Base-by-base conservation (phyloP, 768 basidiomycete genomes). In the Zangia roseola region DNA sequence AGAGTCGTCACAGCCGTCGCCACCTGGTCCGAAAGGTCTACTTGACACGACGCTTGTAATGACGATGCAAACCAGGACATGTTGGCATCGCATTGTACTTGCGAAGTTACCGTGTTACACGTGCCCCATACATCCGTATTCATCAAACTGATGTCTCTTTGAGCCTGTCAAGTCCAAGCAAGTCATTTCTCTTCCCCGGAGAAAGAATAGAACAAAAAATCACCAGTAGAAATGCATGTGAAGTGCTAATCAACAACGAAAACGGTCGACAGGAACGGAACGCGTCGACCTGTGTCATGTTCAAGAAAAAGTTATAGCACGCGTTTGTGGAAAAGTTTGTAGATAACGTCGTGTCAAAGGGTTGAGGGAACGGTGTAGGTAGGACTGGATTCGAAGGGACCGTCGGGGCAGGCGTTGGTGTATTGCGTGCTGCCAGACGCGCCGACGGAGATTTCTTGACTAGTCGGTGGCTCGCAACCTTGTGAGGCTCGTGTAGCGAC, bases 261-360 rank as follows among this genome's bases (percentile, higher is more conserved):
- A 92, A 82, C 0, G 89, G 79, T 7, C 91, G 79, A 62, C 90
- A 93, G n/a, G 75, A 62, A n/a, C 83, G 74, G 61, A 92, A 91
- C 0, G 81, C 58, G 5, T 63, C 40, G 3, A 75, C 67, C 51
- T 73, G 71, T 0, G 88, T 86, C 84, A 93, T 91, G 53, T 87
- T 88, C 14, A 70, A 54, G 64, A 93, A 87, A 67, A 91, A 93
- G 37, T 75, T 72, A 40, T 79, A 76, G 60, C 91, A 94, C 38
- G 74, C 65, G 13, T 67, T 55, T 28, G 82, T 81, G 14, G 85
- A 80, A 59, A 88, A 91, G 64, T 90, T 88, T 36, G 74, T 64
- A 14, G 78, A 70, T 42, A 92, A 62, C 3, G 76, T 75, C 6
- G 77, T 72, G 60, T 89, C 89, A 61, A 83, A 83, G 0, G 88